These are phyloP conservation scores for Colletotrichum liriopes DNA, from an alignment of 2,329 filamentous ascomycete species.

Conservation along the genomic window DNA sequence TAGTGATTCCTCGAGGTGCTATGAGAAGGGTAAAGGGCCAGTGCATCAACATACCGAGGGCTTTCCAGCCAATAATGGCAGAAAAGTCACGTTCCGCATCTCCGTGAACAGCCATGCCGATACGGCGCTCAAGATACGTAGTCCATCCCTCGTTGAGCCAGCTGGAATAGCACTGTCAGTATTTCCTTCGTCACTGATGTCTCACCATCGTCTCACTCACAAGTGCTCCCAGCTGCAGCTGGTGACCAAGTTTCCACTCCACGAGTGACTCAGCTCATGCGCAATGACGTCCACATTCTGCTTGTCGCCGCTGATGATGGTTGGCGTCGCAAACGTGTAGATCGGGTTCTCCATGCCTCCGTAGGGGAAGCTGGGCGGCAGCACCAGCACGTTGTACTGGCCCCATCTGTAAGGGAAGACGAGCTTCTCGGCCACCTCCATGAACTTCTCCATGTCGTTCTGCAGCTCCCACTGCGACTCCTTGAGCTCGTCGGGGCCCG, in stretches of 20 bases:
- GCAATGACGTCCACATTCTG: constrained; percentile 98
- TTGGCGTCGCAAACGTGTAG: constrained; percentile 95
- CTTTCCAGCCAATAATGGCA: constrained; percentile 96
- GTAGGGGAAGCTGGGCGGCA: constrained; percentile 92
- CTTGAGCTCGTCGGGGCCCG: constrained; percentile 88
- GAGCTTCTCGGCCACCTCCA: constrained; percentile 85
- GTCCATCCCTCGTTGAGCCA: constrained; percentile 91
- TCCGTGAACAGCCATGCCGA: constrained; percentile 83
- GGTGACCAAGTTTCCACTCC: constrained; percentile 90
- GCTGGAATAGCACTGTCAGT: constrained; percentile 52
- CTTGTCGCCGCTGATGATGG: constrained; percentile 90
- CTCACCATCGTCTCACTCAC: constrained; percentile 56
- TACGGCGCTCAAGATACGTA: constrained; percentile 91
- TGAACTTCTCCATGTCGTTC: constrained; percentile 91
- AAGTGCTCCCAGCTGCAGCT: constrained; percentile 88
- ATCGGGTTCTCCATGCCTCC: constrained; percentile 95
- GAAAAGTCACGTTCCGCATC: constrained; percentile 93
- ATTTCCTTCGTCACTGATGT: neutral
- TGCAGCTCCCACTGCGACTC: constrained; percentile 94
- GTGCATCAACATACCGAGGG: constrained; percentile 67
- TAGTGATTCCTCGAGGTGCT: neutral
- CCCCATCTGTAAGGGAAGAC: constrained; percentile 95
- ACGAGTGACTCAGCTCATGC: constrained; percentile 83
- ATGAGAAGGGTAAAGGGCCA: neutral
- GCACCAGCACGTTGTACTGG: constrained; percentile 92